A percentile compares a stretch with the other conserved stretches of the same genome.
Conservation (phyloP, 768 basidiomycete species). For the Boletellus ananas region DNA sequence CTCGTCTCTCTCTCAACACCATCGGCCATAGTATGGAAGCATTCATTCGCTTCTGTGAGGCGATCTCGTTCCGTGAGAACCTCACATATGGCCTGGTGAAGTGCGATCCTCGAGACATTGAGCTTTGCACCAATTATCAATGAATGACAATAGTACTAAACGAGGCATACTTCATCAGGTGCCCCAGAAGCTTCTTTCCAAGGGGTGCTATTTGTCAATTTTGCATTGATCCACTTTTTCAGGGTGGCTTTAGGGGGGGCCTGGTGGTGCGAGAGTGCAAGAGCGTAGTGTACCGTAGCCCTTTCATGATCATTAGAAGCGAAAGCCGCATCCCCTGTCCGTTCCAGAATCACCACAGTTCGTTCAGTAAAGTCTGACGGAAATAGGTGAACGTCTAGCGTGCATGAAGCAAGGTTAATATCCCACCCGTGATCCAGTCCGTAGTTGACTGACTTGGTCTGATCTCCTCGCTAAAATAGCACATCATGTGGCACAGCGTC, state of each 20-base stretch:
- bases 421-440: background rate
- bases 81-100: conserved; percentile 1
- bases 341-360: background rate
- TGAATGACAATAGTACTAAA: background rate
- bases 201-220: background rate
- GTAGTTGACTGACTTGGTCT: background rate
- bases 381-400: background rate
- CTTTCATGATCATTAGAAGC: background rate
- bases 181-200: conserved; percentile 1
- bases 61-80: background rate
- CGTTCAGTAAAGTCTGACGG: background rate
- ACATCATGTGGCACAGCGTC: background rate
- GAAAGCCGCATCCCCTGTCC: background rate
- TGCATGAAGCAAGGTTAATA: background rate
- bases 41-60: background rate
- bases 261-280: background rate
- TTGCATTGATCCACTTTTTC: conserved; percentile 3
- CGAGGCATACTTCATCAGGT: background rate
- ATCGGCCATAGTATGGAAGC: background rate
- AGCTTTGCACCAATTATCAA: background rate
- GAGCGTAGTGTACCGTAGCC: background rate
- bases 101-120: background rate
- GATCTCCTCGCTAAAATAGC: background rate
- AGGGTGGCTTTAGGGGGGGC: background rate
- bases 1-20: background rate